A percentile compares a stretch with the other conserved stretches of the same genome.
Evolutionary conservation across 768 basidiomycete genomes (phyloP).

Genomic region (Serendipita vermifera): DNA sequence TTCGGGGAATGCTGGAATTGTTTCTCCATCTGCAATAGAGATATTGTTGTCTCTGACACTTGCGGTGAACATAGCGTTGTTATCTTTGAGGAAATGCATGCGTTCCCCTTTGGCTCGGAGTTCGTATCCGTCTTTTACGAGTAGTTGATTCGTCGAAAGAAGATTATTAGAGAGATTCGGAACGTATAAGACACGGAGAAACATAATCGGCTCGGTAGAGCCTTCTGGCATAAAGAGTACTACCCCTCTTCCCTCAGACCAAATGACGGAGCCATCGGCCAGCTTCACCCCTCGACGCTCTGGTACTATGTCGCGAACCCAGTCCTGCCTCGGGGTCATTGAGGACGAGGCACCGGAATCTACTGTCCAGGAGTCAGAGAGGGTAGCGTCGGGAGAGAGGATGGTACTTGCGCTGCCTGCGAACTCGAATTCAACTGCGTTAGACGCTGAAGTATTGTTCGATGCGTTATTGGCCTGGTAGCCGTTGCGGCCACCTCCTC

Average conservation of each 20-base stretch:
- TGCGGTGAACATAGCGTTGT: neutral
- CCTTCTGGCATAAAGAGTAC: neutral
- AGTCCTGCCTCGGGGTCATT: neutral
- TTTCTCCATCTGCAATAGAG: slow-evolving; percentile 1
- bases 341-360: neutral
- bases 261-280: neutral
- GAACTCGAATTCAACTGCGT: neutral
- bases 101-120: neutral
- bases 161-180: slow-evolving; percentile 11
- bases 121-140: neutral
- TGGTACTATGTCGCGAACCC: neutral
- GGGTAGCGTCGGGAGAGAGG: neutral
- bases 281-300: neutral
- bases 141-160: slow-evolving; percentile 1
- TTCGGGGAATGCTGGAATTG: neutral
- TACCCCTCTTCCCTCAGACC: slow-evolving; percentile 1
- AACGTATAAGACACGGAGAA: slow-evolving; percentile 11
- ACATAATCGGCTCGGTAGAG: neutral
- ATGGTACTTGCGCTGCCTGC: neutral
- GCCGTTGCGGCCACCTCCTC: neutral
- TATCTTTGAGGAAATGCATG: slow-evolving; percentile 2
- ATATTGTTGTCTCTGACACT: neutral
- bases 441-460: neutral
- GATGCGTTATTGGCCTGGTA: neutral
- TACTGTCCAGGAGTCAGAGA: neutral